Evolutionary conservation across 768 basidiomycete species (phyloP), one percentile per base, ranked within the genome.

Genomic region (Macrolepiota albuminosa): DNA sequence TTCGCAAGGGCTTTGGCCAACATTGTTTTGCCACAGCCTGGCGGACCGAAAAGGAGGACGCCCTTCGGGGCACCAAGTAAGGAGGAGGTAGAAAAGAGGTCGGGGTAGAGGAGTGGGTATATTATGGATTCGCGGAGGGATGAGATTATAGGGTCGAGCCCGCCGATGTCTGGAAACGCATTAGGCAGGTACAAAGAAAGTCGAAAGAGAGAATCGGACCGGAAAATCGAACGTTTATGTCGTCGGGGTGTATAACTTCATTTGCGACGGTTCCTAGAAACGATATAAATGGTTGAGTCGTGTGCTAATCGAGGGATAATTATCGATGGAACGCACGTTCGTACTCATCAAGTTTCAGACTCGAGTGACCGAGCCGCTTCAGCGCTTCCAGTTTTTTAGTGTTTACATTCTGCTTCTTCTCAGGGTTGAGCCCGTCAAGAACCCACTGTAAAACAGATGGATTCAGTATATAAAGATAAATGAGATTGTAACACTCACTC

Each of bases 1-100:
- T 96, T 97, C 13, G 97, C 97, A 8, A 99, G 82, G 2, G 96
- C 96, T 71, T 96, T 96, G 1, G 97, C 97, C n/a, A 99, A 82
- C 94, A 99, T 95, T 1, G 97, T 98, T 78, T 99, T 99, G 29
- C 97, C 97, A 64, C 97, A 99, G 6, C 97, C 96, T 1, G 97
- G 97, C 45, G 95, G 97, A 0, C 97, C 97, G 66, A 92, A 96
- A 21, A 99, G 83, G 18, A 98, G 81, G 9, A 98, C 96, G 13
- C 97, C 97, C 71, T 98, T 98, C 0, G 97, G 97, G 5, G 97
- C 93, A 6, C 86, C 84, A 61, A 97, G 84, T 24, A 98, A 83
- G 14, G 88, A 81, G 0, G 94, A 91, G 0, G 90, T 84, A 18
- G 88, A 80, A 80, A 98, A 98, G 58, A 98, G 83, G 59, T 88